A percentile compares a stretch with the other conserved stretches of the same genome.
These are phyloP conservation scores for Panicum virgatum DNA, from an alignment of 202 grass and related monocot genomes.

Conservation along the genomic window DNA sequence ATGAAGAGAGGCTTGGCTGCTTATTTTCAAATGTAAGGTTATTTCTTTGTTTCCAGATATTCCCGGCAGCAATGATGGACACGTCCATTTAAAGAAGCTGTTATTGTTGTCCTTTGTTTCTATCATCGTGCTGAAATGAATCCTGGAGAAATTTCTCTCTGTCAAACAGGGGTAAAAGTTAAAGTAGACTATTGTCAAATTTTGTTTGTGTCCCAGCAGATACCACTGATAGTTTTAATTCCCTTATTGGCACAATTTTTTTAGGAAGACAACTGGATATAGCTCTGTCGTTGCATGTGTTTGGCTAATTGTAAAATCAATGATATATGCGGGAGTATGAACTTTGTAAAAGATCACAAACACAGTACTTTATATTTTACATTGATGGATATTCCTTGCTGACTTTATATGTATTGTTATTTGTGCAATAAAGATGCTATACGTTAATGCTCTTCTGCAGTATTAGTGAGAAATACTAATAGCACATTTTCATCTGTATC, in stretches of 20 bases:
- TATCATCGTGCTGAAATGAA: too few species aligned
- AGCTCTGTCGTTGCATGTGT: neutral
- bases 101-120: too few species aligned
- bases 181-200: neutral
- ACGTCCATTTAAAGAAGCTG: too few species aligned
- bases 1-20: too few species aligned
- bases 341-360: neutral
- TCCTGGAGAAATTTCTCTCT: neutral
- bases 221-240: neutral
- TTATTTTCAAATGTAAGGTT: too few species aligned
- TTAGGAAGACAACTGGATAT: neutral
- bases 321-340: neutral
- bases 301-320: neutral
- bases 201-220: neutral
- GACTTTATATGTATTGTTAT: neutral
- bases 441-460: neutral
- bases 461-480: neutral
- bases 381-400: neutral
- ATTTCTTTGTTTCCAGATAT: too few species aligned
- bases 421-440: neutral
- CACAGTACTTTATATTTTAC: neutral
- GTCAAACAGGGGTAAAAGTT: neutral
- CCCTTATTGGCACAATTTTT: too few species aligned
- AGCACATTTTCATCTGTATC: neutral
- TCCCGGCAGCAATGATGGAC: too few species aligned